These are phyloP conservation scores for Trichoderma reesei DNA, from an alignment of 495 filamentous ascomycete genomes.

Conservation along the genomic window DNA sequence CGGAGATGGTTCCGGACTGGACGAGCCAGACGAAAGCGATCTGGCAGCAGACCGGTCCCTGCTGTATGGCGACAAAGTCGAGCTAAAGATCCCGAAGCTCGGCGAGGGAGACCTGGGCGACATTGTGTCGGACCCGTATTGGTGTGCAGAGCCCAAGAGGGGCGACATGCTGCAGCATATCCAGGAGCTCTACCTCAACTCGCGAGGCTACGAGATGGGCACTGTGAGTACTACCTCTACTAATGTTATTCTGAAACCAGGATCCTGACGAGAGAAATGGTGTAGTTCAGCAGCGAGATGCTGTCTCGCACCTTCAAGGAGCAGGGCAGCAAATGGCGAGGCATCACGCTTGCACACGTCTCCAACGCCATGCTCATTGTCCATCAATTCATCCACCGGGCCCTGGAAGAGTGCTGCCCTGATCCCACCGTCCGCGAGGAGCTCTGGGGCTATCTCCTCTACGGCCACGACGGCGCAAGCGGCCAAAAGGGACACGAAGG, in stretches of 20 bases:
- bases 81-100: not conserved
- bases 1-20: not conserved
- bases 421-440: not conserved
- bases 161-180: conserved; percentile 1
- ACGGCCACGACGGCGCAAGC: too few relatives aligned
- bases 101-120: not conserved
- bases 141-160: not conserved
- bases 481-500: conserved; percentile 10
- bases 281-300: conserved; percentile 1
- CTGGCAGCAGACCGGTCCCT: not conserved
- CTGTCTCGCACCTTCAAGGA: conserved; percentile 3
- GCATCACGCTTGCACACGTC: not conserved
- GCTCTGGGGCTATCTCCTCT: conserved; percentile 7
- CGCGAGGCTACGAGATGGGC: conserved; percentile 3
- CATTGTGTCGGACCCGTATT: not conserved
- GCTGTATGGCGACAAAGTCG: not conserved
- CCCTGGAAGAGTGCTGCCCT: not conserved
- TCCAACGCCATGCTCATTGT: conserved; percentile 4
- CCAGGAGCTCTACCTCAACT: not conserved
- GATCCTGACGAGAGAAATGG: not conserved
- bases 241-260: not conserved
- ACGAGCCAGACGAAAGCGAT: not conserved
- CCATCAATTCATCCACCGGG: not conserved
- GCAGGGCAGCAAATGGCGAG: conserved; percentile 1
- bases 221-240: not conserved